Evolutionary conservation across 352 stramenopile genomes (phyloP).

Genomic region (Phytophthora pisi): DNA sequence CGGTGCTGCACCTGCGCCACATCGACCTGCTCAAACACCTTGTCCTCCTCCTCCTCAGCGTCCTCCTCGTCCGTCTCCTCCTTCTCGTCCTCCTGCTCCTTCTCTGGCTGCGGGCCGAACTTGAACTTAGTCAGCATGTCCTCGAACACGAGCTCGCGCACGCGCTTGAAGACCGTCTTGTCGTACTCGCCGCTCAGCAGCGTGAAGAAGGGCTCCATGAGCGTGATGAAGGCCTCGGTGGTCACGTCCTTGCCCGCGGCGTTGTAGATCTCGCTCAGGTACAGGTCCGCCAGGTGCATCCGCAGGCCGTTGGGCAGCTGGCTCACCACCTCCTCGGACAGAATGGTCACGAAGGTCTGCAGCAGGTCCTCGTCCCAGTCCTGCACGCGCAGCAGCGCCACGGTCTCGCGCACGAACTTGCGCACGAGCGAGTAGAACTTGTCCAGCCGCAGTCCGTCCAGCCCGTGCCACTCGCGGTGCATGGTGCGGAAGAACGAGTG

Average conservation of each 20-base stretch:
- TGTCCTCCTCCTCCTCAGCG: constrained; percentile 47
- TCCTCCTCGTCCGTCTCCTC: constrained; percentile 57
- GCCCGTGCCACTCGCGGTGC: constrained; percentile 86
- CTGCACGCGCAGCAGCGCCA: constrained; percentile 63
- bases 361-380: constrained; percentile 59
- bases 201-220: constrained; percentile 85
- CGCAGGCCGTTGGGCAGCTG: constrained; percentile 83
- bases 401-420: constrained; percentile 77
- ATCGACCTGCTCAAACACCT: constrained; percentile 71
- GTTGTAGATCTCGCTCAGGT: constrained; percentile 66
- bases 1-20: constrained; percentile 76
- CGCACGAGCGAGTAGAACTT: constrained; percentile 89
- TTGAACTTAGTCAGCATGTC: constrained; percentile 71
- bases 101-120: constrained; percentile 59
- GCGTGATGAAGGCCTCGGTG: constrained; percentile 66
- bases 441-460: constrained; percentile 83
- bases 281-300: constrained; percentile 81
- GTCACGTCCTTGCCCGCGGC: constrained; percentile 58
- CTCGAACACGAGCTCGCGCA: constrained; percentile 75
- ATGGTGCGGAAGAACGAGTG: constrained; percentile 87
- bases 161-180: constrained; percentile 81
- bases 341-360: constrained; percentile 58
- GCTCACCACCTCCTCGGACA: constrained; percentile 76
- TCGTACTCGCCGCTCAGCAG: constrained; percentile 81
- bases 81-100: constrained; percentile 40